Evolutionary conservation across 1,139 yeast genomes (phyloP).

Genomic region (Wickerhamomyces sp.): DNA sequence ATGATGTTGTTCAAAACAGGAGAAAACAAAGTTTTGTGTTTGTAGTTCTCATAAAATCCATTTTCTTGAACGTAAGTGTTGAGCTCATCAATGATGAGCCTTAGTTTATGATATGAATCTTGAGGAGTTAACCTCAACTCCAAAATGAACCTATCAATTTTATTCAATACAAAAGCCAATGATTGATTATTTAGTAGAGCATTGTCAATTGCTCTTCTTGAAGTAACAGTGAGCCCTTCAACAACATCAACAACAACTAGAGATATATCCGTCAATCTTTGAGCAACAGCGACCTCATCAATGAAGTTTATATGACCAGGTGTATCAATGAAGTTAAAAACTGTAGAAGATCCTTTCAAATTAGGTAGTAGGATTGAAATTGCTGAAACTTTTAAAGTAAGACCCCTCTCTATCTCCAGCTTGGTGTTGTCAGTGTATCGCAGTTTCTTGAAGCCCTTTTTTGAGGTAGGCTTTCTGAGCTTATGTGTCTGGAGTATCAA

Average conservation of each 20-base stretch:
- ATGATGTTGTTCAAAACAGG: slow-evolving; percentile 65
- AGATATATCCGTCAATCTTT: slow-evolving; percentile 60
- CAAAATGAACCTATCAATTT: slow-evolving; percentile 74
- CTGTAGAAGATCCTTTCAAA: slow-evolving; percentile 49
- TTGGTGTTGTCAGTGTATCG: slow-evolving; percentile 69
- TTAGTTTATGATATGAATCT: slow-evolving; percentile 69
- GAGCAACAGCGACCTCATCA: slow-evolving; percentile 64
- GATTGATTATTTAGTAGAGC: slow-evolving; percentile 46
- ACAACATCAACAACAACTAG: slow-evolving; percentile 76
- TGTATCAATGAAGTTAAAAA: slow-evolving; percentile 67
- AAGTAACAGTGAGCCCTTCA: slow-evolving; percentile 67
- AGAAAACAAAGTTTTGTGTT: slow-evolving; percentile 35
- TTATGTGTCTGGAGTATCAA: slow-evolving; percentile 63
- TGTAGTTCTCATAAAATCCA: slow-evolving; percentile 24
- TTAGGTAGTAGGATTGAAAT: slow-evolving; percentile 60
- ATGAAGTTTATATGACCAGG: slow-evolving; percentile 89
- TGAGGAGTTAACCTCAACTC: slow-evolving; percentile 73
- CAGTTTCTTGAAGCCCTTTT: slow-evolving; percentile 37
- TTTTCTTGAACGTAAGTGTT: slow-evolving; percentile 43
- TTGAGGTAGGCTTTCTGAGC: slow-evolving; percentile 27
- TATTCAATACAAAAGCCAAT: slow-evolving; percentile 65
- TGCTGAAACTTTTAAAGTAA: slow-evolving; percentile 62
- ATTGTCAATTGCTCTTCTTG: slow-evolving; percentile 44
- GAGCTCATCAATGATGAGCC: slow-evolving; percentile 57
- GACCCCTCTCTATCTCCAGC: slow-evolving; percentile 66